These are phyloP conservation scores for Erythrophleum ivorense DNA, from an alignment of 331 rosid species.

Conservation along the genomic window DNA sequence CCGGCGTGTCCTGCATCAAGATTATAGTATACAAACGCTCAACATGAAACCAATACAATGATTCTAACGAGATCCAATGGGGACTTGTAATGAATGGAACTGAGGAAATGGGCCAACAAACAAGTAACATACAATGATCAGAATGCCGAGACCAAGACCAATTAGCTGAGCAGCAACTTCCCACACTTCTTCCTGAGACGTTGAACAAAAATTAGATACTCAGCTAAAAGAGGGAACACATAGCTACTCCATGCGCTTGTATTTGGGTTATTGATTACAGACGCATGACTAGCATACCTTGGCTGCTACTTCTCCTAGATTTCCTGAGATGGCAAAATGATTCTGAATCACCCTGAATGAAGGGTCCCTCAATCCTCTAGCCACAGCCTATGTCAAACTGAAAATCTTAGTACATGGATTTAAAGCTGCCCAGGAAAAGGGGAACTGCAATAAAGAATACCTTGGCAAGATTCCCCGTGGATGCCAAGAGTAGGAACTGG, in stretches of 20 bases:
- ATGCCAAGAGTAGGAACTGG: conserved; percentile 86
- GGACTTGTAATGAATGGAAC: too few species aligned
- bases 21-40: too few species aligned
- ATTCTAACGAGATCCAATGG: too few species aligned
- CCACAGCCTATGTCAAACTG: conserved; percentile 72
- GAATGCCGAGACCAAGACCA: conserved; percentile 83
- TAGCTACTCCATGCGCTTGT: too few species aligned
- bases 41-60: too few species aligned
- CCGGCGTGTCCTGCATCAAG: conserved; percentile 74
- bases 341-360: conserved; percentile 84
- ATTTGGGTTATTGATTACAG: too few species aligned
- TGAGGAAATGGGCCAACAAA: too few species aligned
- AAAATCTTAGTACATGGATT: conserved; percentile 36
- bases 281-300: conserved; percentile 62
- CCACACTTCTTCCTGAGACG: conserved; percentile 76
- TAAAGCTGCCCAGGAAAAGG: background rate
- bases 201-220: too few species aligned
- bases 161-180: conserved; percentile 86
- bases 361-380: conserved; percentile 92
- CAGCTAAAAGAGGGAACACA: too few species aligned
- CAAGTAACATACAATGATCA: conserved; percentile 63
- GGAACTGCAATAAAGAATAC: conserved; percentile 48
- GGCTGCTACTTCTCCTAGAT: conserved; percentile 90
- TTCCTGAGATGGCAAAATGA: conserved; percentile 85
- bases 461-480: conserved; percentile 88